phyloP scores from a whole-genome alignment of 1,284 basidiomycete species.

The Sanghuangporus weigelae region DNA sequence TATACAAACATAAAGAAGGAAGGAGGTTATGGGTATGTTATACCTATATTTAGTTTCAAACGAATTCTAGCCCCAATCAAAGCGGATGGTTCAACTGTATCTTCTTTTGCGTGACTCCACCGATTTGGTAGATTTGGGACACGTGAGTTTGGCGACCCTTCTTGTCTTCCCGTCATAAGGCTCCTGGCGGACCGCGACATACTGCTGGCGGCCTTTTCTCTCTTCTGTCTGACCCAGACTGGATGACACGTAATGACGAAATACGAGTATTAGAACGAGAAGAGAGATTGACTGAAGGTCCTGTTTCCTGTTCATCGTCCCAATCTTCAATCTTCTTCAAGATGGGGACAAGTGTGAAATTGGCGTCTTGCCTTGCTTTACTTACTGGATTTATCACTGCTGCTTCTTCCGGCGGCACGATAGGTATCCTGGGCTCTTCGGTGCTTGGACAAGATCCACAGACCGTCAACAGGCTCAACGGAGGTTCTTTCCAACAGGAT shows the following conservation, averaged over 20 bases:
- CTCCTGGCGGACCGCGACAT: neutral
- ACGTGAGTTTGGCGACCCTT: neutral
- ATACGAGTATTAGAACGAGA: too few relatives aligned
- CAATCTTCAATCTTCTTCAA: neutral
- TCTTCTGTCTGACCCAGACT: neutral
- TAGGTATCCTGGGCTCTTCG: conserved; percentile 23
- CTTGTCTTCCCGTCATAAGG: neutral
- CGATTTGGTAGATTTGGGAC: neutral
- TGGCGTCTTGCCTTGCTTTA: neutral
- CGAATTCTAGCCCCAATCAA: neutral
- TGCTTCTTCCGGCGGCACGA: neutral
- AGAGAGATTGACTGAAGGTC: neutral
- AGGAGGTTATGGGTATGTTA: neutral
- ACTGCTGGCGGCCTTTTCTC: neutral
- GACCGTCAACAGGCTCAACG: conserved; percentile 38
- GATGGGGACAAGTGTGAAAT: neutral
- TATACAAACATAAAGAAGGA: neutral
- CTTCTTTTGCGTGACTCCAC: neutral
- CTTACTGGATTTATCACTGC: neutral
- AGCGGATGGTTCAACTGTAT: neutral
- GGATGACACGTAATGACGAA: too few relatives aligned
- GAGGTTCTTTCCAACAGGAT: conserved; percentile 41
- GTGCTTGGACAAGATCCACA: conserved; percentile 33
- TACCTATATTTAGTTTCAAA: neutral
- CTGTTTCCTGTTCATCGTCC: neutral